Evolutionary conservation across 352 stramenopile species (phyloP).

Genomic region (Pythium graminicola): DNA sequence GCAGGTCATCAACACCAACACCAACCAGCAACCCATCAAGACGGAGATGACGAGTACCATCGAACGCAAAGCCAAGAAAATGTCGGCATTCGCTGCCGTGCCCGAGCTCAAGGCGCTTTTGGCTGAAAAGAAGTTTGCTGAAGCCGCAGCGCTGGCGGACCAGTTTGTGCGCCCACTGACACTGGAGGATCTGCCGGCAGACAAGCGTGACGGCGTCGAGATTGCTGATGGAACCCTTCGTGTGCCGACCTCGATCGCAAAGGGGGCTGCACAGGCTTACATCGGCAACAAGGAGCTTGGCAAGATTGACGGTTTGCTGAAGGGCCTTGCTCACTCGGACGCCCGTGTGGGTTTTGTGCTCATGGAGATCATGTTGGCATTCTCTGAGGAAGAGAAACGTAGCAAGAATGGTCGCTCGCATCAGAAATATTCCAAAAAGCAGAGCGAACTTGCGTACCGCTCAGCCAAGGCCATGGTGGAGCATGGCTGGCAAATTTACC

Average conservation of each 20-base stretch:
- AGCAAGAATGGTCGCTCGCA: conserved; percentile 6
- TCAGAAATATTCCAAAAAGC: conserved; percentile 9
- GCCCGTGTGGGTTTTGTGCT: conserved; percentile 42
- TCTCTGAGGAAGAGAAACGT: conserved; percentile 28
- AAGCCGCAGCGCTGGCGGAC: conserved; percentile 40
- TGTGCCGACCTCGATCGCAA: conserved; percentile 35
- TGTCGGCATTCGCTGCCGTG: conserved; percentile 25
- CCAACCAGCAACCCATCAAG: conserved; percentile 10
- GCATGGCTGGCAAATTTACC: conserved; percentile 43
- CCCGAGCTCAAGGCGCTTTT: conserved; percentile 46
- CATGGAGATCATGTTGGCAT: conserved; percentile 42
- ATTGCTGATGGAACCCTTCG: conserved; percentile 25
- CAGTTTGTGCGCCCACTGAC: conserved; percentile 32
- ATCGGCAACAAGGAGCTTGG: conserved; percentile 40
- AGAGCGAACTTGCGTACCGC: conserved; percentile 42
- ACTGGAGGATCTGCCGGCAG: conserved; percentile 31
- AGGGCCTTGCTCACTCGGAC: conserved; percentile 38
- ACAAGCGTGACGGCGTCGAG: conserved; percentile 7
- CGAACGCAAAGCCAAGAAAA: conserved; percentile 4
- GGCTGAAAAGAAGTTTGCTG: conserved; percentile 23
- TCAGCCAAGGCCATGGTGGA: conserved; percentile 48
- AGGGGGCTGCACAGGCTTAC: conserved; percentile 41
- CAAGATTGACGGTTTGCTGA: conserved; percentile 48
- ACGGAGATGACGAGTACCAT: conserved; percentile 12
- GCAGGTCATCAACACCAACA: neutral